These are phyloP conservation scores for Orbilia blumenaviensis DNA, from an alignment of 2,329 filamentous ascomycete genomes.

Conservation along the genomic window DNA sequence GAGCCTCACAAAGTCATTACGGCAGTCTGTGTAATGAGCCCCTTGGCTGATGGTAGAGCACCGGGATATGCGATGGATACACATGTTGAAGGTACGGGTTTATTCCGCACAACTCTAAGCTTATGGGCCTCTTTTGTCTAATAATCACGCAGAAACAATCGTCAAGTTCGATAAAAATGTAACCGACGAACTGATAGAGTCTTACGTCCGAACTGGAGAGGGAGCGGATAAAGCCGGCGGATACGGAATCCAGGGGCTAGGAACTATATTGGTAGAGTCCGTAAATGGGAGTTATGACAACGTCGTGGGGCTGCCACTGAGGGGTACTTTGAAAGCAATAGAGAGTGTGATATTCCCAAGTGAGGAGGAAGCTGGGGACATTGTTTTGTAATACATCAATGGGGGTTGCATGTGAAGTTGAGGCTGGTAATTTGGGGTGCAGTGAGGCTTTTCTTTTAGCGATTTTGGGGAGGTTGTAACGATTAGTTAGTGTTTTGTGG, in stretches of 20 bases:
- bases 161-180: conserved; percentile 83
- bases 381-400: conserved; percentile 8
- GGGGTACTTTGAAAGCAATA: conserved; percentile 79
- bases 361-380: conserved; percentile 63
- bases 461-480: no score
- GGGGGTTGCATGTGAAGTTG: neutral
- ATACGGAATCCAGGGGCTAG: conserved; percentile 91
- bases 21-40: conserved; percentile 82
- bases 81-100: conserved; percentile 71
- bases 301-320: conserved; percentile 87
- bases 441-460: no score
- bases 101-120: neutral
- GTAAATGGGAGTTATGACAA: conserved; percentile 93
- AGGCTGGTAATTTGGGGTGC: no score
- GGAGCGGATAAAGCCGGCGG: conserved; percentile 96
- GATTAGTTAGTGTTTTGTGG: no score
- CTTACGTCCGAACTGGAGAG: conserved; percentile 78
- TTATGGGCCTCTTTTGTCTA: neutral
- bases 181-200: conserved; percentile 82
- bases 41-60: conserved; percentile 78
- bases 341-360: conserved; percentile 86
- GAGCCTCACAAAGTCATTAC: conserved; percentile 78
- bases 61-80: conserved; percentile 86
- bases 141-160: conserved; percentile 72
- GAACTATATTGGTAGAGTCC: conserved; percentile 83